These are phyloP conservation scores for Termitomyces sp. DNA, from an alignment of 768 basidiomycete genomes.

Conservation along the genomic window DNA sequence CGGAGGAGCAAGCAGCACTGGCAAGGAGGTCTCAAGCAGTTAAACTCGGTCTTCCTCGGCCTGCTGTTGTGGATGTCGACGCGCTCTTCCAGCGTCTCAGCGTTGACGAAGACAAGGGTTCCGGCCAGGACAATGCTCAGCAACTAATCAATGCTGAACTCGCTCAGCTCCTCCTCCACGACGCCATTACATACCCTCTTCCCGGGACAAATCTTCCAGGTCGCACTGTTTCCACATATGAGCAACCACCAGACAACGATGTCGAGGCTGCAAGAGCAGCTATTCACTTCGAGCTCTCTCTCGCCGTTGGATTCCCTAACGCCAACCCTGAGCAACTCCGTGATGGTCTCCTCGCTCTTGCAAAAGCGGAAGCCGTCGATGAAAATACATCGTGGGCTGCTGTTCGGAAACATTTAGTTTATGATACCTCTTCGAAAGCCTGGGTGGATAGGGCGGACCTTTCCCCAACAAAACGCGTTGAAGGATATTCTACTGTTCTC, in stretches of 20 bases:
- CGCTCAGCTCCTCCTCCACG: slow-evolving; percentile 75
- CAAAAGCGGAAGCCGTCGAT: slow-evolving; percentile 57
- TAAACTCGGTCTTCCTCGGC: slow-evolving; percentile 80
- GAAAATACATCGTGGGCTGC: slow-evolving; percentile 69
- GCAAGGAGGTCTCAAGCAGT: slow-evolving; percentile 80
- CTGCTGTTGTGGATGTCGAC: slow-evolving; percentile 73
- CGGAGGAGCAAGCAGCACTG: slow-evolving; percentile 74
- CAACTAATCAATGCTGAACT: slow-evolving; percentile 75
- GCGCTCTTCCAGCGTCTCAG: slow-evolving; percentile 57
- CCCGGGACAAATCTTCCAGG: slow-evolving; percentile 83
- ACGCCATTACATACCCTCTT: slow-evolving; percentile 81
- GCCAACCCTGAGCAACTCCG: slow-evolving; percentile 77
- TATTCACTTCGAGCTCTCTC: slow-evolving; percentile 79
- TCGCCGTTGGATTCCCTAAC: slow-evolving; percentile 77
- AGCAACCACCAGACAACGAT: slow-evolving; percentile 71
- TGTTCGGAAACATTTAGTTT: slow-evolving; percentile 57
- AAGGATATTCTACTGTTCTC: slow-evolving; percentile 60
- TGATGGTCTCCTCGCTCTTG: slow-evolving; percentile 63
- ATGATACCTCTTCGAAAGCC: slow-evolving; percentile 43
- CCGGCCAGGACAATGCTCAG: slow-evolving; percentile 44
- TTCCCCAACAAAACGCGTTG: slow-evolving; percentile 51
- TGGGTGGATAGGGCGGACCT: slow-evolving; percentile 70
- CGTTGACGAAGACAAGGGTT: slow-evolving; percentile 38
- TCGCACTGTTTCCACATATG: slow-evolving; percentile 61
- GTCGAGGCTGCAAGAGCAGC: slow-evolving; percentile 63